These are phyloP conservation scores for Chrysoporthe puriensis DNA, from an alignment of 2,329 filamentous ascomycete species.

Conservation along the genomic window DNA sequence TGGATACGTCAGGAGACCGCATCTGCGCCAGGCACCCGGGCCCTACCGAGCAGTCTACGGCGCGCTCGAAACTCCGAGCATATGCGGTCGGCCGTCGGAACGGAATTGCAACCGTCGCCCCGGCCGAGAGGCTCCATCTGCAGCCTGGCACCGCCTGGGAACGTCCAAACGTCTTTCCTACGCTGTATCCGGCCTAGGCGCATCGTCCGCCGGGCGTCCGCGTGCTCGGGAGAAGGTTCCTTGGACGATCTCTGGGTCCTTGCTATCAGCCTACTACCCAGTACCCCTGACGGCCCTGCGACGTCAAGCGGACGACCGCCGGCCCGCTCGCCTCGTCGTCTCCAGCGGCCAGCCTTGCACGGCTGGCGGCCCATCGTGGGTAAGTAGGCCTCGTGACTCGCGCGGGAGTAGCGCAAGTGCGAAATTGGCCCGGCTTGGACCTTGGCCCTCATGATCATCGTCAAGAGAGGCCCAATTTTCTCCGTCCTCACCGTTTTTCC, in stretches of 20 bases:
- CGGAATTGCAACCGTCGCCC: background rate
- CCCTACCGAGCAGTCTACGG: background rate
- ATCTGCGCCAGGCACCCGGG: background rate
- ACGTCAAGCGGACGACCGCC: constrained; percentile 26
- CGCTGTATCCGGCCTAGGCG: background rate
- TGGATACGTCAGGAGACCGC: background rate
- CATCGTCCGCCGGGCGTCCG: background rate
- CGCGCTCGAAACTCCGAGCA: constrained; percentile 9
- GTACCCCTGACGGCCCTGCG: constrained; percentile 20
- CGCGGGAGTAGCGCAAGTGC: constrained; percentile 23
- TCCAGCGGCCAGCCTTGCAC: constrained; percentile 16
- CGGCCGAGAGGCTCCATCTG: constrained; percentile 1
- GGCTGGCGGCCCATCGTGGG: constrained; percentile 9
- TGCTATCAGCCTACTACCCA: background rate
- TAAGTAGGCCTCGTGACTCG: constrained; percentile 11
- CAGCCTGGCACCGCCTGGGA: background rate
- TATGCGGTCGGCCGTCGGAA: constrained; percentile 5
- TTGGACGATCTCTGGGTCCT: constrained; percentile 2
- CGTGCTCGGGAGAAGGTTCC: constrained; percentile 1
- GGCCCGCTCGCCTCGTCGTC: constrained; percentile 17
- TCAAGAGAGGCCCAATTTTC: constrained; percentile 22
- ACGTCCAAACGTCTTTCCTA: background rate
- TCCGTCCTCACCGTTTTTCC: constrained; percentile 24
- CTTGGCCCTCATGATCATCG: constrained; percentile 14
- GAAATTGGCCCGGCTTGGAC: constrained; percentile 1